These are phyloP conservation scores for Acaromyces ingoldii DNA, from an alignment of 1,284 basidiomycete genomes.

Conservation along the genomic window DNA sequence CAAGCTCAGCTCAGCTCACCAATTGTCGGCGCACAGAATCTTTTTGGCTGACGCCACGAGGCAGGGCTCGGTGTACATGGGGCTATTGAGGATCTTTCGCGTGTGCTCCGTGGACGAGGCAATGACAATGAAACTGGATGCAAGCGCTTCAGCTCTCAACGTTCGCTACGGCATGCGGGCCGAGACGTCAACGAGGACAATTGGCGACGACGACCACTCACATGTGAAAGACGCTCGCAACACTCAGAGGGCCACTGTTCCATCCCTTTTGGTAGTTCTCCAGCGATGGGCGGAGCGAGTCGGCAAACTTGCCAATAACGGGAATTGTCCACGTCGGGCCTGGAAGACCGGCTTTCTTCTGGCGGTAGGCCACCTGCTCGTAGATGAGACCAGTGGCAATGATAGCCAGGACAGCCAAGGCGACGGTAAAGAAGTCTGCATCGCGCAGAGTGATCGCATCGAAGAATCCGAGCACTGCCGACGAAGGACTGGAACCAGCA, in stretches of 20 bases:
- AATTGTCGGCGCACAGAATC: conserved; percentile 82
- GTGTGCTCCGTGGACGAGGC: conserved; percentile 48
- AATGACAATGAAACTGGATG: conserved; percentile 47
- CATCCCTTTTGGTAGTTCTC: conserved; percentile 50
- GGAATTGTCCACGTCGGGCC: conserved; percentile 50
- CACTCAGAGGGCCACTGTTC: conserved; percentile 50
- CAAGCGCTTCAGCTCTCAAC: neutral
- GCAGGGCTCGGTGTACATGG: conserved; percentile 61
- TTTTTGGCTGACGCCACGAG: conserved; percentile 89
- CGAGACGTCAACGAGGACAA: neutral
- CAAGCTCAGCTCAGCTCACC: conserved; percentile 55
- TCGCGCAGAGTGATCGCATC: neutral
- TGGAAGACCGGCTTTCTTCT: conserved; percentile 42
- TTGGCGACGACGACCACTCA: conserved; percentile 11
- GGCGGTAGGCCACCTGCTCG: conserved; percentile 40
- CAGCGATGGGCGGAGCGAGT: conserved; percentile 45
- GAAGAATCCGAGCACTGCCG: no score
- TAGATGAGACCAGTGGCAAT: conserved; percentile 30
- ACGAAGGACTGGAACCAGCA: no score
- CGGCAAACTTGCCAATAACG: conserved; percentile 50
- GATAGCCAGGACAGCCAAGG: conserved; percentile 25
- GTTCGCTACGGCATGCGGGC: neutral
- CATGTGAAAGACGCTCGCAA: conserved; percentile 50
- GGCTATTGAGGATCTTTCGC: conserved; percentile 50
- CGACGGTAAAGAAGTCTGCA: neutral